These are phyloP conservation scores for Rhizopus stolonifer DNA, from an alignment of 371 early-diverging fungal species.

Conservation along the genomic window DNA sequence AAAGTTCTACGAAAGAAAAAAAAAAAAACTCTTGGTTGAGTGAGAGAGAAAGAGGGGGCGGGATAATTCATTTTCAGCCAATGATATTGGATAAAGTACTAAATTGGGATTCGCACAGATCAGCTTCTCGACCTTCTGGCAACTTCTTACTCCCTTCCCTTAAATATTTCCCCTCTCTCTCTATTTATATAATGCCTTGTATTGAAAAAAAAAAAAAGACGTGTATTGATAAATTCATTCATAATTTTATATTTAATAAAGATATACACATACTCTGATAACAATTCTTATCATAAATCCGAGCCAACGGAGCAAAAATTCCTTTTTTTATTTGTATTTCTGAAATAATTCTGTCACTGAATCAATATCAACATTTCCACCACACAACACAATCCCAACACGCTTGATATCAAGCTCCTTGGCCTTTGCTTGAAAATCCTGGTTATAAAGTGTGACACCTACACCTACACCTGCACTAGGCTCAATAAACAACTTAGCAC, in stretches of 20 bases:
- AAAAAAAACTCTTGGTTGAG: neutral
- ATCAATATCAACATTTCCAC: conserved; percentile 45
- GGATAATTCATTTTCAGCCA: neutral
- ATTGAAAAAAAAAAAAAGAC: too few species aligned
- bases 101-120: neutral
- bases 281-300: too few species aligned
- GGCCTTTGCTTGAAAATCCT: conserved; percentile 28
- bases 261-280: too few species aligned
- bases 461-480: conserved; percentile 56
- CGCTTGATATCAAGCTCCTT: conserved; percentile 17
- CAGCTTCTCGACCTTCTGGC: too few species aligned
- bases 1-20: neutral
- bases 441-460: conserved; percentile 46
- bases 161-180: too few species aligned
- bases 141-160: too few species aligned
- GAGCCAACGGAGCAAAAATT: too few species aligned
- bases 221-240: too few species aligned
- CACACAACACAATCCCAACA: conserved; percentile 44
- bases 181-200: too few species aligned
- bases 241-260: too few species aligned
- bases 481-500: conserved; percentile 56
- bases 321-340: neutral
- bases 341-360: conserved; percentile 24
- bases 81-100: neutral
- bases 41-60: neutral